Evolutionary conservation across 2,329 filamentous ascomycete species (phyloP).

Genomic region (Pestalotiopsis sp.): DNA sequence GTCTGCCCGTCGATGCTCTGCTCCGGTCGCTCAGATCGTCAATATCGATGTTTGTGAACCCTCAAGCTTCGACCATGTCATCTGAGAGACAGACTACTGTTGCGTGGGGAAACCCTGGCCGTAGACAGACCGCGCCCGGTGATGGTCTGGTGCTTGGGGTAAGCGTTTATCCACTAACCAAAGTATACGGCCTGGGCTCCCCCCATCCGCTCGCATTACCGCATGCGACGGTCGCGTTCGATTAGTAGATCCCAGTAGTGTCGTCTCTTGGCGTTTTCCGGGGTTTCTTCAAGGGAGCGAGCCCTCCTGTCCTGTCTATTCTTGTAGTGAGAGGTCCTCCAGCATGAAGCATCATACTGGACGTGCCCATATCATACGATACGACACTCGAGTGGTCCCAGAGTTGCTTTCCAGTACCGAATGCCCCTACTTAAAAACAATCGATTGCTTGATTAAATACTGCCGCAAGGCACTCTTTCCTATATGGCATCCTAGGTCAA

Average conservation of each 20-base stretch:
- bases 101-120: neutral
- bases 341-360: neutral
- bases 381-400: neutral
- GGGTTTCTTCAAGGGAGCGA: neutral
- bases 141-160: neutral
- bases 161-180: neutral
- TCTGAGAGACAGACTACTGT: neutral
- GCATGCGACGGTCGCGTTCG: neutral
- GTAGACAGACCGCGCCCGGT: neutral
- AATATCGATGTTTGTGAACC: conserved; percentile 14
- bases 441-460: neutral
- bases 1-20: neutral
- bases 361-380: neutral
- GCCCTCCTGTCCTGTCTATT: neutral
- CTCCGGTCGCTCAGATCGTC: conserved; percentile 8
- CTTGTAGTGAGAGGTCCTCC: neutral
- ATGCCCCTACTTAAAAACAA: neutral
- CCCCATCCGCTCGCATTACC: neutral
- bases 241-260: neutral
- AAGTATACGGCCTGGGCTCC: neutral
- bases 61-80: conserved; percentile 10
- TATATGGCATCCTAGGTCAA: neutral
- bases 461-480: neutral
- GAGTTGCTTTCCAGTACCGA: neutral
- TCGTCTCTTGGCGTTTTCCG: neutral